These are phyloP conservation scores for Nadsonia commutata DNA, from an alignment of 1,139 yeast species.

Conservation along the genomic window DNA sequence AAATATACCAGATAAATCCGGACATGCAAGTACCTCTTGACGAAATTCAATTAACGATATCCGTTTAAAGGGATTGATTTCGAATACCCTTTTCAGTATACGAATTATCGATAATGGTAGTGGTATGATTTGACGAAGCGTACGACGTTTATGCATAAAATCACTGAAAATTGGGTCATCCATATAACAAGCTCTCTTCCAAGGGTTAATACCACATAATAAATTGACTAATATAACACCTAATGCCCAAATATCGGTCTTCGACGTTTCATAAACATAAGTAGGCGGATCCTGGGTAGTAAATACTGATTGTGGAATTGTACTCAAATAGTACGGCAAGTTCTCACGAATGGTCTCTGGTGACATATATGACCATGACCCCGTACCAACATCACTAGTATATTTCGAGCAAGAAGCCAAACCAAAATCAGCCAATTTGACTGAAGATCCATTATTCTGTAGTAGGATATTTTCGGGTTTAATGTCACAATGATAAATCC, in stretches of 20 bases:
- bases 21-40: conserved; percentile 10
- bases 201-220: conserved; percentile 76
- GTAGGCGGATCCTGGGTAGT: not conserved
- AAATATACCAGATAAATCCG: no score
- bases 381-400: conserved; percentile 65
- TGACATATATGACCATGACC: conserved; percentile 84
- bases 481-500: conserved; percentile 76
- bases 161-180: conserved; percentile 44
- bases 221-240: conserved; percentile 71
- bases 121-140: conserved; percentile 52
- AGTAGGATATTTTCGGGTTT: conserved; percentile 82
- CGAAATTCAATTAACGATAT: conserved; percentile 35
- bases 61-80: conserved; percentile 50
- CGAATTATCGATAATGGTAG: conserved; percentile 45
- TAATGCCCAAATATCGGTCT: conserved; percentile 82
- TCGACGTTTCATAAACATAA: conserved; percentile 11
- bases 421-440: conserved; percentile 75
- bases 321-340: no score
- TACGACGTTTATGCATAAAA: conserved; percentile 32
- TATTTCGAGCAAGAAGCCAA: conserved; percentile 48
- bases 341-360: no score
- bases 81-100: conserved; percentile 41
- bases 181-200: conserved; percentile 63
- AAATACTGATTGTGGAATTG: not conserved
- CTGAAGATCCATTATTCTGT: conserved; percentile 40